A percentile compares a stretch with the other conserved stretches of the same genome.
Conservation (phyloP, 352 stramenopile species). For the Globisporangium splendens region DNA sequence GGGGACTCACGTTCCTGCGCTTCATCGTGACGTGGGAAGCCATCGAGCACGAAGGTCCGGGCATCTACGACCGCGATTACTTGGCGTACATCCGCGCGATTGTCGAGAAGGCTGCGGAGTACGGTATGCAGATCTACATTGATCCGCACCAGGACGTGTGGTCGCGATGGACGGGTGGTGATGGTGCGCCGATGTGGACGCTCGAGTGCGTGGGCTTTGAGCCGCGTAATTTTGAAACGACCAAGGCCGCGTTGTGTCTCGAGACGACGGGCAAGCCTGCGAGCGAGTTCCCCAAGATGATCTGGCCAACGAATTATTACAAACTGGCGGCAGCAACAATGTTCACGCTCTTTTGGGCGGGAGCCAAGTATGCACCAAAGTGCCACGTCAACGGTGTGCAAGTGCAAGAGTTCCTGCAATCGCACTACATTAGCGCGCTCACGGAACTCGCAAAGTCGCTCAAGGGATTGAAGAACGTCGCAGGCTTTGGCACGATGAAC, state of each 20-base stretch:
- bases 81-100: conserved; percentile 69
- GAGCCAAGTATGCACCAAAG: conserved; percentile 58
- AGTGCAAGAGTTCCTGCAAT: conserved; percentile 87
- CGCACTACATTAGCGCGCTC: conserved; percentile 82
- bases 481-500: conserved; percentile 92
- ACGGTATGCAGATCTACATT: conserved; percentile 73
- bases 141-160: too few relatives aligned
- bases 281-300: conserved; percentile 83
- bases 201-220: conserved; percentile 77
- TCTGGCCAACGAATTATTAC: conserved; percentile 92
- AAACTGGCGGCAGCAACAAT: conserved; percentile 89
- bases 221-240: conserved; percentile 64
- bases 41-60: conserved; percentile 82
- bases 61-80: conserved; percentile 82
- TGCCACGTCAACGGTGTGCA: conserved; percentile 69
- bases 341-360: conserved; percentile 90
- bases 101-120: conserved; percentile 53
- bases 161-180: conserved; percentile 85
- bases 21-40: conserved; percentile 90
- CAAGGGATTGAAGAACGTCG: conserved; percentile 70
- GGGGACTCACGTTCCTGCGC: conserved; percentile 80
- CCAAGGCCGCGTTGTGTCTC: conserved; percentile 71
- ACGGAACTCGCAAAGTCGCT: conserved; percentile 55
- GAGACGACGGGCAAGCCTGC: conserved; percentile 44
- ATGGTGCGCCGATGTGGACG: conserved; percentile 89